Conservation (phyloP, 495 filamentous ascomycete species). For the Talaromyces liani region DNA sequence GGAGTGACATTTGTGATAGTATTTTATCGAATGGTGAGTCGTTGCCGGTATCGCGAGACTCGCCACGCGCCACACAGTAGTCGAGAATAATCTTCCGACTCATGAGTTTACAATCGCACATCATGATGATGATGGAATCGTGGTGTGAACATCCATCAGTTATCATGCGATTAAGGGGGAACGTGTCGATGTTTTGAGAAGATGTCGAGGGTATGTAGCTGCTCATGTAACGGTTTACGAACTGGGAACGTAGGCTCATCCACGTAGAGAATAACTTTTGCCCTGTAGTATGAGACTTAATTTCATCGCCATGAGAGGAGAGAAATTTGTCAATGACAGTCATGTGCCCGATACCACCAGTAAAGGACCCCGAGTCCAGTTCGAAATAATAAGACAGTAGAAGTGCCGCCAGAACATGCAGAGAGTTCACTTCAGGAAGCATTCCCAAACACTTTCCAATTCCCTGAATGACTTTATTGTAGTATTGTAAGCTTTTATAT, state of each 20-base stretch:
- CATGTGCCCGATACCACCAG: conserved; percentile 5
- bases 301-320: background rate
- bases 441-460: background rate
- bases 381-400: conserved; percentile 7
- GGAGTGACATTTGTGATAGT: background rate
- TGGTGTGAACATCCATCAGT: background rate
- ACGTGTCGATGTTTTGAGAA: conserved; percentile 1
- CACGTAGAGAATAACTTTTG: conserved; percentile 3
- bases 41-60: background rate
- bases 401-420: background rate
- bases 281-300: background rate
- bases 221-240: conserved; percentile 2
- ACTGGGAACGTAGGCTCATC: conserved; percentile 6
- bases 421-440: background rate
- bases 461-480: conserved; percentile 2
- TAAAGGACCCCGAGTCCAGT: conserved; percentile 2
- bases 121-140: conserved; percentile 5
- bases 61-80: conserved; percentile 2
- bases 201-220: background rate
- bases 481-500: conserved; percentile 6
- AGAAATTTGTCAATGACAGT: conserved; percentile 6
- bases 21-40: background rate
- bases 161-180: conserved; percentile 5
- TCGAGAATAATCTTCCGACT: conserved; percentile 4
- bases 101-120: conserved; percentile 5